Percentiles rank a stretch among this genome's conserved stretches.
Evolutionary conservation across 768 basidiomycete genomes (phyloP).

Genomic region (Calocera viscosa): DNA sequence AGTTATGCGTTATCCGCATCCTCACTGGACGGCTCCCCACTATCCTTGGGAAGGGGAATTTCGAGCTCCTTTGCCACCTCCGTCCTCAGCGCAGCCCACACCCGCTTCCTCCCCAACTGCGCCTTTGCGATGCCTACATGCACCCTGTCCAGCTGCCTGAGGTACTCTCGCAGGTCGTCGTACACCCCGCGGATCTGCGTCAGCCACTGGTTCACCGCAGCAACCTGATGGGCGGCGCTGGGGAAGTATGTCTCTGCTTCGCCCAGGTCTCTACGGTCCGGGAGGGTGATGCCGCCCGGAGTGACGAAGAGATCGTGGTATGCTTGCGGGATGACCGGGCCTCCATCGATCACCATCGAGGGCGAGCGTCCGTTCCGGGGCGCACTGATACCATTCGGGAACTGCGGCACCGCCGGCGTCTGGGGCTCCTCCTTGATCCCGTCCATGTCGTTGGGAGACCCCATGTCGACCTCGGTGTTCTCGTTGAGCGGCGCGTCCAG

Average conservation of each 20-base stretch:
- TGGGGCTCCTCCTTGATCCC: background rate
- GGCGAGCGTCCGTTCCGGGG: background rate
- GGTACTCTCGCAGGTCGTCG: background rate
- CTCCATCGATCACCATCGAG: background rate
- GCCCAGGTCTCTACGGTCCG: background rate
- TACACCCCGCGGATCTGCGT: background rate
- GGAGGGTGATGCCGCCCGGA: background rate
- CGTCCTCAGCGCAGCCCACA: background rate
- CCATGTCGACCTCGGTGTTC: background rate
- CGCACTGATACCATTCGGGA: background rate
- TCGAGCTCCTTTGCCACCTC: background rate
- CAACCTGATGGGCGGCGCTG: background rate
- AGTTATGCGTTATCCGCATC: background rate
- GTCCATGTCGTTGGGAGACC: background rate
- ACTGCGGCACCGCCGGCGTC: background rate
- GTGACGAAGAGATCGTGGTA: background rate
- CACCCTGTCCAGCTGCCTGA: background rate
- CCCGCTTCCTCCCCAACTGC: background rate
- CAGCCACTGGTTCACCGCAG: background rate
- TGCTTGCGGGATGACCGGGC: background rate
- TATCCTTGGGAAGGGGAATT: background rate
- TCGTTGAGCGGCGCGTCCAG: background rate
- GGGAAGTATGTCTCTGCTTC: background rate
- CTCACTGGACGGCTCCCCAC: background rate
- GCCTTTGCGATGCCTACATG: background rate